phyloP scores from a whole-genome alignment of 1,139 yeast species.

The Yamadazyma atmosphaerica region DNA sequence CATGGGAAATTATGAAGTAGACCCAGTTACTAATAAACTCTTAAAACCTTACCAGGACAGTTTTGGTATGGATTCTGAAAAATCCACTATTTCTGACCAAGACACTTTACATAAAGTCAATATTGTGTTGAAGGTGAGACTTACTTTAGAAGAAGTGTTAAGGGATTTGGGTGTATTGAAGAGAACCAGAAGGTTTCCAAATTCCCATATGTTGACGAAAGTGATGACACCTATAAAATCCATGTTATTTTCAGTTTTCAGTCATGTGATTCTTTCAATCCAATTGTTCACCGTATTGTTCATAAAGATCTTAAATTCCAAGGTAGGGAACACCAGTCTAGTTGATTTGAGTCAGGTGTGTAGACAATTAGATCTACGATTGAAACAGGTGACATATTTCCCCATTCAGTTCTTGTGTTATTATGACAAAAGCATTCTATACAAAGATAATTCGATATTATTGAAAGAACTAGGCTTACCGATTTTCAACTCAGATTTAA shows the following conservation, averaged over 20 bases:
- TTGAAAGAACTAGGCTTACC: conserved; percentile 34
- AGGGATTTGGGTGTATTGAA: conserved; percentile 1
- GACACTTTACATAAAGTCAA: conserved; percentile 34
- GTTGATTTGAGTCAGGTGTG: conserved; percentile 60
- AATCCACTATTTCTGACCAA: conserved; percentile 26
- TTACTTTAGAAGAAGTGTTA: conserved; percentile 6
- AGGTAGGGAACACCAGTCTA: conserved; percentile 20
- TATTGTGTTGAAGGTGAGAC: conserved; percentile 26
- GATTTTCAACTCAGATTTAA: conserved; percentile 37
- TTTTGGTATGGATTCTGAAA: conserved; percentile 5
- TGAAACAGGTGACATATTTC: conserved; percentile 75
- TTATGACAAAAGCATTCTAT: conserved; percentile 34
- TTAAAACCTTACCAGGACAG: conserved; percentile 7
- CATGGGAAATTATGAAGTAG: conserved; percentile 23
- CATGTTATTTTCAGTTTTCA: conserved; percentile 8
- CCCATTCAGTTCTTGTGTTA: conserved; percentile 77
- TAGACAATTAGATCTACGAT: conserved; percentile 75
- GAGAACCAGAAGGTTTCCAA: neutral
- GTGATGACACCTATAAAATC: neutral
- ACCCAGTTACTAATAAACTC: conserved; percentile 5
- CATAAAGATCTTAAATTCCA: conserved; percentile 27
- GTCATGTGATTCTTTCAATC: conserved; percentile 14
- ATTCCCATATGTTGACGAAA: neutral
- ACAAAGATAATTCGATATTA: conserved; percentile 23
- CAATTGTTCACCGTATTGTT: conserved; percentile 23